These are phyloP conservation scores for Penicillium sp. DNA, from an alignment of 2,329 filamentous ascomycete species.

Conservation along the genomic window DNA sequence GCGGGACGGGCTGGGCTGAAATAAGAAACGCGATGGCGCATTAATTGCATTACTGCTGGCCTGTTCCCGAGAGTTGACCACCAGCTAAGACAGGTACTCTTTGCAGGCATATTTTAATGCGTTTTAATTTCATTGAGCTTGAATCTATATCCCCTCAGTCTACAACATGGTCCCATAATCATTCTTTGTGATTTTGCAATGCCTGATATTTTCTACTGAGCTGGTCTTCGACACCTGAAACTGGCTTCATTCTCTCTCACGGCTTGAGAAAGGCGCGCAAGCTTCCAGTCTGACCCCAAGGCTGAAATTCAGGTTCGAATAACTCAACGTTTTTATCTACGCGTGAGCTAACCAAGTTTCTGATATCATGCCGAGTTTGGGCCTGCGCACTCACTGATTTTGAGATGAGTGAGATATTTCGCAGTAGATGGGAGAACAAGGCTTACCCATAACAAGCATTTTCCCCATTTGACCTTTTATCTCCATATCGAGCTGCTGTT, in stretches of 20 bases:
- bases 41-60: no score
- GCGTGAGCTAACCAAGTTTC: conserved; percentile 11
- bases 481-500: conserved; percentile 13
- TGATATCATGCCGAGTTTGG: conserved; percentile 11
- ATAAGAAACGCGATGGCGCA: no score
- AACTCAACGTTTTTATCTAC: conserved; percentile 16
- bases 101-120: no score
- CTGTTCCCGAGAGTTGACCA: no score
- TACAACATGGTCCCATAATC: no score
- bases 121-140: no score
- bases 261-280: neutral
- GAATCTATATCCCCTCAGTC: no score
- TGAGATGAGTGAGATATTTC: neutral
- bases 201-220: no score
- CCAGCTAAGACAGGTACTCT: no score
- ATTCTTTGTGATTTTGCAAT: no score
- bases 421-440: neutral
- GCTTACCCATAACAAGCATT: conserved; percentile 2
- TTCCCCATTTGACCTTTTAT: conserved; percentile 1
- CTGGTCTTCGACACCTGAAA: no score
- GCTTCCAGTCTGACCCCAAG: conserved; percentile 14
- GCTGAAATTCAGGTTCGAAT: conserved; percentile 24
- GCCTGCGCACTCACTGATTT: conserved; percentile 14
- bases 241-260: neutral
- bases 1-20: no score